Conservation (phyloP, 2,329 filamentous ascomycete species). For the Colletotrichum sansevieriae region DNA sequence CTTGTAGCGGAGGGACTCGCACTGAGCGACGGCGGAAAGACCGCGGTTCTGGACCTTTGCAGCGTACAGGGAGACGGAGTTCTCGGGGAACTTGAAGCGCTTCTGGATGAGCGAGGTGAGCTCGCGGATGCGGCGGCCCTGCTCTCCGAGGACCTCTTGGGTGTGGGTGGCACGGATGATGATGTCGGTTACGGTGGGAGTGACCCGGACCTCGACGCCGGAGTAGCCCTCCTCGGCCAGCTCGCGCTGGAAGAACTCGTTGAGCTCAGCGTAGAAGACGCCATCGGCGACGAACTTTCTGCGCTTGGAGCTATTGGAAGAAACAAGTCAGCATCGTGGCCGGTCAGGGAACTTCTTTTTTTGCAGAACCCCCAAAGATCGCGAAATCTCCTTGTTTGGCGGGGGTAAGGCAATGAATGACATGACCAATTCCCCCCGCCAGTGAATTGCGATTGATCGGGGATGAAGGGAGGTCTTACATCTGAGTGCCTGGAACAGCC, state of each 20-base stretch:
- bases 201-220: slow-evolving; percentile 99
- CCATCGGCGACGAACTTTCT: slow-evolving; percentile 97
- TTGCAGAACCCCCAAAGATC: neutral
- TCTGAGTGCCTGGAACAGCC: slow-evolving; percentile 72
- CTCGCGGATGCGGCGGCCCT: slow-evolving; percentile 99
- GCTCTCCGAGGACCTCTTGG: slow-evolving; percentile 99
- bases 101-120: slow-evolving; percentile 99
- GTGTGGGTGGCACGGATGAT: slow-evolving; percentile 99
- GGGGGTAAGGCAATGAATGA: slow-evolving; percentile 1
- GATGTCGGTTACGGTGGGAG: slow-evolving; percentile 99
- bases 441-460: slow-evolving; percentile 2
- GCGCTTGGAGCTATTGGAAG: slow-evolving; percentile 79
- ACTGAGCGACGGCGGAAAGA: slow-evolving; percentile 99
- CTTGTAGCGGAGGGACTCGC: slow-evolving; percentile 99
- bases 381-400: slow-evolving; percentile 21
- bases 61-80: slow-evolving; percentile 99
- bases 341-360: neutral
- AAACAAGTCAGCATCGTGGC: slow-evolving; percentile 36
- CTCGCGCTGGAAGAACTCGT: slow-evolving; percentile 99
- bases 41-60: slow-evolving; percentile 99
- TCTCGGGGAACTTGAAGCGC: slow-evolving; percentile 99
- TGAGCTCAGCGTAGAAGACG: slow-evolving; percentile 99
- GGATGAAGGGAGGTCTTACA: slow-evolving; percentile 61
- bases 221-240: slow-evolving; percentile 99
- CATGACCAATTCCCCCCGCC: neutral